These are phyloP conservation scores for Aleurites moluccanus DNA, from an alignment of 441 rosid species.

Conservation along the genomic window DNA sequence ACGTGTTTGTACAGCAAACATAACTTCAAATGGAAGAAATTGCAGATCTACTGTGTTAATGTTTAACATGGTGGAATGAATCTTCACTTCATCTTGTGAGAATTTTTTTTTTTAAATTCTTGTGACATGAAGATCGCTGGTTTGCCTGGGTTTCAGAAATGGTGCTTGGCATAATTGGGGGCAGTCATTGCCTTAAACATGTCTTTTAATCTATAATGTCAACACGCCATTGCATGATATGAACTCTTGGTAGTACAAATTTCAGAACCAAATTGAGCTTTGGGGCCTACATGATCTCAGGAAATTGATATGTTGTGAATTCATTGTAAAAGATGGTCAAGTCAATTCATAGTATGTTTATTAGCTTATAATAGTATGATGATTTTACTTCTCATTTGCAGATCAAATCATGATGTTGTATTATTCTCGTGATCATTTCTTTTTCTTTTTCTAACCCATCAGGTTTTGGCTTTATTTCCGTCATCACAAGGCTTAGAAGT, in stretches of 20 bases:
- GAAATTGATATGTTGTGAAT: not conserved
- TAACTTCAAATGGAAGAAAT: too few relatives aligned
- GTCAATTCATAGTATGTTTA: not conserved
- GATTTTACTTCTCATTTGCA: not conserved
- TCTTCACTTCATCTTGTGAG: not conserved
- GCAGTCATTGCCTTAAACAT: not conserved
- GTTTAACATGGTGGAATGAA: not conserved
- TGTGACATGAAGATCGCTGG: not conserved
- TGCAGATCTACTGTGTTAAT: not conserved
- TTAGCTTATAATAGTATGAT: not conserved
- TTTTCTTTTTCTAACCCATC: conserved; percentile 14
- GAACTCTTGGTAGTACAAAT: not conserved
- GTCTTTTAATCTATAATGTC: not conserved
- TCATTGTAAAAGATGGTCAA: conserved; percentile 4
- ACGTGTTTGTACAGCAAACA: too few relatives aligned
- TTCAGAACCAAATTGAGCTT: not conserved
- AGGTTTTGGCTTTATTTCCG: conserved; percentile 82
- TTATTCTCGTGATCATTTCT: conserved; percentile 12
- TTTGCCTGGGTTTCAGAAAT: not conserved
- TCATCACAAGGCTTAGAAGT: conserved; percentile 83
- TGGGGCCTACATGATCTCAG: not conserved
- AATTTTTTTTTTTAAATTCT: not conserved
- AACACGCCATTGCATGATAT: not conserved
- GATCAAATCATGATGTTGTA: not conserved
- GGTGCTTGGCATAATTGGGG: not conserved